Conservation (phyloP, 2,329 filamentous ascomycete species). For the Fusarium oxysporum region DNA sequence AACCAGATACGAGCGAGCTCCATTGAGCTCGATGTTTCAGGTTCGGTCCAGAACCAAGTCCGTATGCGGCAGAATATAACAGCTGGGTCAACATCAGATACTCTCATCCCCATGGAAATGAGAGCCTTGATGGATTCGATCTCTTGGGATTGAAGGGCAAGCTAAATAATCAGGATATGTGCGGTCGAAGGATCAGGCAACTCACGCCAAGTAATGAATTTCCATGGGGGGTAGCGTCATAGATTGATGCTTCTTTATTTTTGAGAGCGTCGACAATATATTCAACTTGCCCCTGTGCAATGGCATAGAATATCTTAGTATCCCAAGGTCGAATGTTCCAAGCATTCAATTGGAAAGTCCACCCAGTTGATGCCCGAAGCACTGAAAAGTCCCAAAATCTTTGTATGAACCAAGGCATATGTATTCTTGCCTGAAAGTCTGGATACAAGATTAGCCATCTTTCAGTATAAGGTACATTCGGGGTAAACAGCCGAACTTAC, state of each 20-base stretch:
- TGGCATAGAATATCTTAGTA: accelerated
- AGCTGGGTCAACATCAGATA: accelerated
- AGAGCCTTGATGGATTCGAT: accelerated
- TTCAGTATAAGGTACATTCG: no score
- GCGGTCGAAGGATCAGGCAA: no score
- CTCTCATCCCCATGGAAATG: accelerated
- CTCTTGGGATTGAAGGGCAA: accelerated
- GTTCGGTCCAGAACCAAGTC: accelerated
- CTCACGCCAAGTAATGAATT: background rate
- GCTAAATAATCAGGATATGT: background rate
- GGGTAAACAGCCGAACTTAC: no score
- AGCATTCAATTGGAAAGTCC: slow-evolving; percentile 7
- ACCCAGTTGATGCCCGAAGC: slow-evolving; percentile 3
- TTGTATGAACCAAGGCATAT: no score
- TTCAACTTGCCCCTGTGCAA: accelerated
- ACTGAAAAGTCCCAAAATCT: slow-evolving; percentile 27
- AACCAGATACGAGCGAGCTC: accelerated
- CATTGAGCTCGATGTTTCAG: accelerated
- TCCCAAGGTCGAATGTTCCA: background rate
- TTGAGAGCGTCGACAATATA: background rate
- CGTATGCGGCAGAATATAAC: accelerated
- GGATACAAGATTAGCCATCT: no score
- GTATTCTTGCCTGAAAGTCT: slow-evolving; percentile 5
- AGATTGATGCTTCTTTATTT: slow-evolving; percentile 1
- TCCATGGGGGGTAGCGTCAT: accelerated